Conservation (phyloP, 2,329 filamentous ascomycete genomes). For the Apiospora aurea region DNA sequence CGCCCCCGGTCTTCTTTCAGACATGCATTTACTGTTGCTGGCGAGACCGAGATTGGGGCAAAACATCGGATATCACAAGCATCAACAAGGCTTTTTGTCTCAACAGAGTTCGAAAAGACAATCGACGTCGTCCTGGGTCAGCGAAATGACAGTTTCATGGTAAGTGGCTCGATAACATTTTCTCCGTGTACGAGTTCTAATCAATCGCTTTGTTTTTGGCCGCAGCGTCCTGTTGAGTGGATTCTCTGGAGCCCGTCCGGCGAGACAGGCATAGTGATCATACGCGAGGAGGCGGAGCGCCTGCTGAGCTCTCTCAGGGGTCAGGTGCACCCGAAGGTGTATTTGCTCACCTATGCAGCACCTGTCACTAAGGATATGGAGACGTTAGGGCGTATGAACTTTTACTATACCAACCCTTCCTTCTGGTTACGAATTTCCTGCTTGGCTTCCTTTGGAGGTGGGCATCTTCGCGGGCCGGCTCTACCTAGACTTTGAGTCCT, state of each 20-base stretch:
- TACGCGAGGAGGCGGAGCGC: slow-evolving; percentile 69
- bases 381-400: slow-evolving; percentile 61
- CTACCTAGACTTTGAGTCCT: slow-evolving; percentile 55
- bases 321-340: slow-evolving; percentile 36
- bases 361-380: slow-evolving; percentile 68
- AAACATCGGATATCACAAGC: neutral
- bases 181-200: neutral
- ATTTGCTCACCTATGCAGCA: slow-evolving; percentile 65
- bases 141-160: neutral
- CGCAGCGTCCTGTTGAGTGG: slow-evolving; percentile 63
- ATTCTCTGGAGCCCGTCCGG: slow-evolving; percentile 59
- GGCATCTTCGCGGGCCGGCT: slow-evolving; percentile 68
- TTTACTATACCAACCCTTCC: slow-evolving; percentile 60
- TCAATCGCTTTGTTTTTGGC: no score
- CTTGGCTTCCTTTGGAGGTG: slow-evolving; percentile 63
- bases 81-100: neutral
- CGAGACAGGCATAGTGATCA: slow-evolving; percentile 62
- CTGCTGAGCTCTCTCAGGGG: slow-evolving; percentile 54
- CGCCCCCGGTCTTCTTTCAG: neutral
- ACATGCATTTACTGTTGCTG: neutral
- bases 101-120: neutral
- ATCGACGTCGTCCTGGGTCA: neutral
- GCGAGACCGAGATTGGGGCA: neutral
- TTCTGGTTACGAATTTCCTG: slow-evolving; percentile 48
- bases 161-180: slow-evolving; percentile 12